These are phyloP conservation scores for Liquidambar formosana DNA, from an alignment of 164 flowering plant genomes.

Conservation along the genomic window DNA sequence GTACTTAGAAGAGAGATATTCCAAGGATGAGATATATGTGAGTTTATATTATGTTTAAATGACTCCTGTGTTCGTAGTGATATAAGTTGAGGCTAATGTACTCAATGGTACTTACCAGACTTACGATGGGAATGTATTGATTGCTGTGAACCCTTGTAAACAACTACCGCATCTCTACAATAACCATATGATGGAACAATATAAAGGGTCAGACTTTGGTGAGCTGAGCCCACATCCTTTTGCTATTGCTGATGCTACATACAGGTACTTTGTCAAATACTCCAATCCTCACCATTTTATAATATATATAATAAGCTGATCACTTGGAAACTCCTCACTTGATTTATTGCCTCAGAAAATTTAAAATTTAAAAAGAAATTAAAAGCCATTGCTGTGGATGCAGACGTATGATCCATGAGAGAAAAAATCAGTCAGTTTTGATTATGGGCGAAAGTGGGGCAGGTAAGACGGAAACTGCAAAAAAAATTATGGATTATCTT, in stretches of 20 bases:
- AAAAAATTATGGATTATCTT: slow-evolving; percentile 72
- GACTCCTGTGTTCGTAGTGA: not conserved
- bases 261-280: slow-evolving; percentile 55
- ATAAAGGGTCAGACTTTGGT: slow-evolving; percentile 92
- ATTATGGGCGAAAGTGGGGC: slow-evolving; percentile 90
- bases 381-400: slow-evolving; percentile 18
- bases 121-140: slow-evolving; percentile 91
- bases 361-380: too few relatives aligned
- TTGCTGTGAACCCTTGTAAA: slow-evolving; percentile 95
- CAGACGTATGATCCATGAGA: slow-evolving; percentile 74
- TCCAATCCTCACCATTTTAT: too few relatives aligned
- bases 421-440: slow-evolving; percentile 67
- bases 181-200: slow-evolving; percentile 93
- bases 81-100: slow-evolving; percentile 19
- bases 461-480: slow-evolving; percentile 83
- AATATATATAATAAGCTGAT: not conserved
- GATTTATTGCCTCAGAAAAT: not conserved
- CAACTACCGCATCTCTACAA: slow-evolving; percentile 91
- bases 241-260: slow-evolving; percentile 99
- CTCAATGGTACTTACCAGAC: slow-evolving; percentile 55
- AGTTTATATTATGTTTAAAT: slow-evolving; percentile 31
- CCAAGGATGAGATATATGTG: slow-evolving; percentile 95
- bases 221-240: slow-evolving; percentile 99
- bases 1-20: slow-evolving; percentile 84
- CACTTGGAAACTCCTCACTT: not conserved